phyloP scores from a whole-genome alignment of 176 grass and related monocot genomes.

The Aegilops sharonensis region DNA sequence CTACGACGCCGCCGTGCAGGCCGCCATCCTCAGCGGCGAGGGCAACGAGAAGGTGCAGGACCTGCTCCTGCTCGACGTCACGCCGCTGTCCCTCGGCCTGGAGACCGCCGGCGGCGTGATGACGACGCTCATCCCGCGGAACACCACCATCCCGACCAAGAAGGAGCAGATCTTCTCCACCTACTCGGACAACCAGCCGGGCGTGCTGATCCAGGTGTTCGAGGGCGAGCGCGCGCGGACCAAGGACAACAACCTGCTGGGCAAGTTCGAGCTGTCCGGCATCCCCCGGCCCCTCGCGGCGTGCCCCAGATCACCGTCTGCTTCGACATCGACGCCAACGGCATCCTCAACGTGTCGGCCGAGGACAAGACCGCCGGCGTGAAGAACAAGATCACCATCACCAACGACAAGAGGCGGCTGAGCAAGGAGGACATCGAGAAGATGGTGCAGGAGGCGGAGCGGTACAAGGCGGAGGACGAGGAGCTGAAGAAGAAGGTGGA shows the following conservation, averaged over 20 bases:
- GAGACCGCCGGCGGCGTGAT: slow-evolving; percentile 88
- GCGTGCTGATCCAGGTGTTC: slow-evolving; percentile 82
- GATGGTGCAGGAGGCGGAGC: slow-evolving; percentile 79
- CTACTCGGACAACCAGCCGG: slow-evolving; percentile 74
- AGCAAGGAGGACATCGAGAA: slow-evolving; percentile 94
- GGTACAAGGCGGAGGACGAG: slow-evolving; percentile 86
- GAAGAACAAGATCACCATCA: slow-evolving; percentile 96
- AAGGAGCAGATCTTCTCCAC: slow-evolving; percentile 92
- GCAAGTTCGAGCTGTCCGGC: slow-evolving; percentile 83
- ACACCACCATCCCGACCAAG: slow-evolving; percentile 87
- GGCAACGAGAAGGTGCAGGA: slow-evolving; percentile 92
- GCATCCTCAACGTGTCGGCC: slow-evolving; percentile 77
- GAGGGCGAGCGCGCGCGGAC: slow-evolving; percentile 81
- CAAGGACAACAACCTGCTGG: slow-evolving; percentile 90
- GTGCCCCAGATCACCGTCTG: slow-evolving; percentile 79
- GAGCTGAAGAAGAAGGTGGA: slow-evolving; percentile 81
- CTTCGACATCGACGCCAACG: slow-evolving; percentile 89
- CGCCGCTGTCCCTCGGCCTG: slow-evolving; percentile 68
- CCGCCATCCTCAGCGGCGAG: slow-evolving; percentile 83
- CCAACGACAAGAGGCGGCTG: slow-evolving; percentile 75
- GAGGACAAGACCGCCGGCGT: slow-evolving; percentile 88
- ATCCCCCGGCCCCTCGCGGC: slow-evolving; percentile 61
- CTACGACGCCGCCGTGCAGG: slow-evolving; percentile 82
- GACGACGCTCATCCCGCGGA: slow-evolving; percentile 70
- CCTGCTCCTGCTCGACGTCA: slow-evolving; percentile 76